Percentiles rank a stretch among this genome's conserved stretches.
Evolutionary conservation across 23 red algal species (phyloP).

Genomic region (Gracilaria domingensis): DNA sequence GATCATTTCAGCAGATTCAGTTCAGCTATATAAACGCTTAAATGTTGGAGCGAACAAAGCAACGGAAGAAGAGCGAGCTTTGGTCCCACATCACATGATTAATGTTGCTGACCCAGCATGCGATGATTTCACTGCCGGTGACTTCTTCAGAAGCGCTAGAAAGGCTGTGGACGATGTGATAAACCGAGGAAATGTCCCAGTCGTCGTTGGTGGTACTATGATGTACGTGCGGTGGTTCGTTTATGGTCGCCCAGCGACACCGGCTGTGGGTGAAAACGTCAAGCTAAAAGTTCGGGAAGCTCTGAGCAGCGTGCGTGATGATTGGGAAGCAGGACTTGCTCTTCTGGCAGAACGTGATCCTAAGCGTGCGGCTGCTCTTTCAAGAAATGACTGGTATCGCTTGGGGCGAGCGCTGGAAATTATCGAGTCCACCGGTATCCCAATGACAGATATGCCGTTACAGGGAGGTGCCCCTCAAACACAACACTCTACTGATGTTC

Average conservation of each 20-base stretch:
- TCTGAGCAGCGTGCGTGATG: slow-evolving; percentile 42
- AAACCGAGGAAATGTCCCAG: slow-evolving; percentile 59
- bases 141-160: slow-evolving; percentile 77
- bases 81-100: slow-evolving; percentile 82
- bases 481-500: not conserved
- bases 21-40: slow-evolving; percentile 82
- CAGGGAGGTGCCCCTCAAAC: slow-evolving; percentile 71
- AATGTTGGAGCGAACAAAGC: slow-evolving; percentile 95
- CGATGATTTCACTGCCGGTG: slow-evolving; percentile 74
- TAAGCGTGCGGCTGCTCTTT: slow-evolving; percentile 70
- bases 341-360: slow-evolving; percentile 68
- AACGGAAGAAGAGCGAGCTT: slow-evolving; percentile 46
- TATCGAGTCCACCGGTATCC: slow-evolving; percentile 56
- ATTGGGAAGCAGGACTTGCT: slow-evolving; percentile 76
- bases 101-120: slow-evolving; percentile 47
- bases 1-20: slow-evolving; percentile 94
- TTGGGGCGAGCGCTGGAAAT: slow-evolving; percentile 89
- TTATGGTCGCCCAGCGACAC: slow-evolving; percentile 77
- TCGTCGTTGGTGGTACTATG: slow-evolving; percentile 95
- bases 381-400: slow-evolving; percentile 95
- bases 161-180: slow-evolving; percentile 45
- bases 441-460: slow-evolving; percentile 79
- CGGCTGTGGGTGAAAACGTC: slow-evolving; percentile 11
- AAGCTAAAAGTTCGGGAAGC: slow-evolving; percentile 29
- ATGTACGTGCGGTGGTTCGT: slow-evolving; percentile 98